phyloP scores from a whole-genome alignment of 192 early-diverging fungal species.

The Coemansia nantahalensis region DNA sequence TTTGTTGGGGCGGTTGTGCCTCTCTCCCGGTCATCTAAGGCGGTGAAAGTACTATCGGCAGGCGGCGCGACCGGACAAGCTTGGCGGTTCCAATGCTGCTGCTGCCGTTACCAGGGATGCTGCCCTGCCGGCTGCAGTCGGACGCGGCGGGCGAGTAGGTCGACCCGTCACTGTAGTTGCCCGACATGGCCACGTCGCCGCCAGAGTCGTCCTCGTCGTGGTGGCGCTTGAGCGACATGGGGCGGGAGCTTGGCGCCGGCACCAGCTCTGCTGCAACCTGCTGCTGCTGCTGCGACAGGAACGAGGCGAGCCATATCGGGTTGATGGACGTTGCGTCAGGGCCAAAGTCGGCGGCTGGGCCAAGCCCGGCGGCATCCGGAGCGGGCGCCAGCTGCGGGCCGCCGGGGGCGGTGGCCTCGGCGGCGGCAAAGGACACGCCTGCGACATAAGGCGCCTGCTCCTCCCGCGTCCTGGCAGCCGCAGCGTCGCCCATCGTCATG shows the following conservation, averaged over 20 bases:
- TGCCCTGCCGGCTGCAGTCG: slow-evolving; percentile 16
- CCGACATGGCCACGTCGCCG: slow-evolving; percentile 15
- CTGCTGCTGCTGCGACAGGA: slow-evolving; percentile 31
- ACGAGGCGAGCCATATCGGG: slow-evolving; percentile 34
- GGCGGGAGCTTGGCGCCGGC: neutral
- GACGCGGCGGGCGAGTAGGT: slow-evolving; percentile 15
- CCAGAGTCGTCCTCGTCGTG: slow-evolving; percentile 16
- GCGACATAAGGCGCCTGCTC: slow-evolving; percentile 10
- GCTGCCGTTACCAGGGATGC: neutral
- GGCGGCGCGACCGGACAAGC: slow-evolving; percentile 43
- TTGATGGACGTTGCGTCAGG: slow-evolving; percentile 18
- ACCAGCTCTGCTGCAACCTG: neutral
- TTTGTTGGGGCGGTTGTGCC: no score
- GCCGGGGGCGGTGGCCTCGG: no score
- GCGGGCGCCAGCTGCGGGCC: neutral
- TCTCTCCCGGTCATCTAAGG: no score
- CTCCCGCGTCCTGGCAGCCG: neutral
- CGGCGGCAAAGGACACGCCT: neutral
- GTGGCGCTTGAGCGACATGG: slow-evolving; percentile 44
- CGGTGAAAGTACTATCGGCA: no score
- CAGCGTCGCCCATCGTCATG: neutral
- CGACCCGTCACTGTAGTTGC: slow-evolving; percentile 15
- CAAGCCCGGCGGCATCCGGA: slow-evolving; percentile 6
- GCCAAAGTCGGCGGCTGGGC: slow-evolving; percentile 12
- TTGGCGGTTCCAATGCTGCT: slow-evolving; percentile 21